Evolutionary conservation across 257 asterid genomes (phyloP).

Genomic region (Avicennia marina): DNA sequence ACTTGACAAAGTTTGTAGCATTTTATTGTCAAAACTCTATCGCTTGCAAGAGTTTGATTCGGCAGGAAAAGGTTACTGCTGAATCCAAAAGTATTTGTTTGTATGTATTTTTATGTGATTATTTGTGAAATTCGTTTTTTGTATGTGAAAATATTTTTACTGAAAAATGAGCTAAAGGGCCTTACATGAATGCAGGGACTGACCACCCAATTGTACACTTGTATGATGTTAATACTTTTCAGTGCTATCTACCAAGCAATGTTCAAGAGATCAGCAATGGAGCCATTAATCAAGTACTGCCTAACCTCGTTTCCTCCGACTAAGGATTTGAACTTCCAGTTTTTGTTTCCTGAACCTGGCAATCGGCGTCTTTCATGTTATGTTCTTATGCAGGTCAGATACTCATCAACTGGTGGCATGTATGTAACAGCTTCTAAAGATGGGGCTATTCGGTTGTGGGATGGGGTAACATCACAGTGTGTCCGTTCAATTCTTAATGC

Average conservation of each 20-base stretch:
- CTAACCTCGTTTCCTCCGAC: constrained; percentile 1
- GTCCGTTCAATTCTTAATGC: constrained; percentile 63
- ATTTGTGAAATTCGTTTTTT: neutral
- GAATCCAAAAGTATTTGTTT: constrained; percentile 1
- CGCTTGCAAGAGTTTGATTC: too few species aligned
- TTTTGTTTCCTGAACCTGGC: neutral
- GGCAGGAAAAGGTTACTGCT: too few species aligned
- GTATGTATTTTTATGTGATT: neutral
- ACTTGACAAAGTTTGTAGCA: too few species aligned
- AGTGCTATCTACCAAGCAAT: constrained; percentile 67
- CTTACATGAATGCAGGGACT: constrained; percentile 51
- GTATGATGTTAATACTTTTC: constrained; percentile 77
- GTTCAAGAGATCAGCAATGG: constrained; percentile 63
- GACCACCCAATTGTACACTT: constrained; percentile 79
- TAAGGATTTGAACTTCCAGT: neutral
- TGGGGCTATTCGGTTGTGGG: constrained; percentile 78
- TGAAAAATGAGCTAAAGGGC: constrained; percentile 15
- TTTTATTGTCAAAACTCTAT: too few species aligned
- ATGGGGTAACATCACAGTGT: constrained; percentile 71
- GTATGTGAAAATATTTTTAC: neutral
- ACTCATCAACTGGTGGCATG: constrained; percentile 69
- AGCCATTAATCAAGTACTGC: constrained; percentile 73
- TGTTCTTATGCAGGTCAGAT: constrained; percentile 50
- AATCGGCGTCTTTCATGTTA: constrained; percentile 2
- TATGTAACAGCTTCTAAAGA: constrained; percentile 90